phyloP scores from a whole-genome alignment of 148 eudicot species.

The Diospyros kaki region DNA sequence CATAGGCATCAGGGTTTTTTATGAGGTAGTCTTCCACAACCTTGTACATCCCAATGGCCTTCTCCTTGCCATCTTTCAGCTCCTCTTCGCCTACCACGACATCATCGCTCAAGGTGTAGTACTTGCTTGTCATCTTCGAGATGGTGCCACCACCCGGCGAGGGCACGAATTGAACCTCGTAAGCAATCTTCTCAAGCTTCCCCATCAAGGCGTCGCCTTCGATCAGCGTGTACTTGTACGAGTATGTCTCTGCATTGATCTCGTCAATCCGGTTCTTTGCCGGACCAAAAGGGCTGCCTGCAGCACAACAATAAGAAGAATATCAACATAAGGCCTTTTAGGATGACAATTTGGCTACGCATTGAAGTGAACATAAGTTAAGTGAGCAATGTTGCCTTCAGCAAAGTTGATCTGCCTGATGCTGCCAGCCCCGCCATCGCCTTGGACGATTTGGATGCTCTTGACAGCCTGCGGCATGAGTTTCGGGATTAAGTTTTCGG shows the following conservation, averaged over 20 bases:
- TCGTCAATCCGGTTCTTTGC: conserved; percentile 9
- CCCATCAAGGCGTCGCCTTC: conserved; percentile 10
- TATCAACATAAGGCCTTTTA: not conserved
- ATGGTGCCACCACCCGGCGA: conserved; percentile 8
- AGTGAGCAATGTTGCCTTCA: conserved; percentile 18
- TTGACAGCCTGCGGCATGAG: conserved; percentile 24
- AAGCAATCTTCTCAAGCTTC: conserved; percentile 6
- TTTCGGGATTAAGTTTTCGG: conserved; percentile 28
- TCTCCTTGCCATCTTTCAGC: conserved; percentile 9
- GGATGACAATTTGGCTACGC: not conserved
- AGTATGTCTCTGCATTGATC: conserved; percentile 6
- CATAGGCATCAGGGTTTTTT: conserved; percentile 19
- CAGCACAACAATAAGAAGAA: not conserved
- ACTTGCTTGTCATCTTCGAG: conserved; percentile 2
- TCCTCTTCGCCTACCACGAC: conserved; percentile 11
- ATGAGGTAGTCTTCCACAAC: conserved; percentile 21
- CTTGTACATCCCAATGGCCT: conserved; percentile 10
- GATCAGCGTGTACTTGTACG: conserved; percentile 11
- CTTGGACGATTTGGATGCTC: conserved; percentile 24
- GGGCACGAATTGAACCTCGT: conserved; percentile 11
- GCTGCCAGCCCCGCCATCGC: conserved; percentile 24
- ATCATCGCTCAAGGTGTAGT: conserved; percentile 6
- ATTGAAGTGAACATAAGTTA: too few species aligned
- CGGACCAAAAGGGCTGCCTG: not conserved
- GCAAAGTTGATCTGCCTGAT: conserved; percentile 22